phyloP scores from a whole-genome alignment of 495 filamentous ascomycete genomes.

The Echria macrotheca region DNA sequence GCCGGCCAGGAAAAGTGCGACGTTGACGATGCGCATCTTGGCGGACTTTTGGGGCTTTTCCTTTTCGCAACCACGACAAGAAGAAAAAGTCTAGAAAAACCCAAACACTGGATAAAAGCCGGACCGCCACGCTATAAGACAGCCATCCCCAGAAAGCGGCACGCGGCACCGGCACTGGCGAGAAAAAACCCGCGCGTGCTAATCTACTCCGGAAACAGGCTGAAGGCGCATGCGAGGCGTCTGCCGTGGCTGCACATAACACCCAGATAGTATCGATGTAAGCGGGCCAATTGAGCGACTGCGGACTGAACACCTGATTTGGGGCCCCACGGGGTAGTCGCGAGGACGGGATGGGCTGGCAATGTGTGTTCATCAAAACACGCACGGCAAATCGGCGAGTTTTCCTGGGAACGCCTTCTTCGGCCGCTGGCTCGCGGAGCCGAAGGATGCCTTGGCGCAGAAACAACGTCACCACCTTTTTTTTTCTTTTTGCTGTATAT shows the following conservation, averaged over 20 bases:
- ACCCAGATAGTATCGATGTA: neutral
- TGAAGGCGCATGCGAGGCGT: neutral
- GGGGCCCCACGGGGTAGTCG: neutral
- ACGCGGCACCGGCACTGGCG: neutral
- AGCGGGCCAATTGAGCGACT: neutral
- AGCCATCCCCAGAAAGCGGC: neutral
- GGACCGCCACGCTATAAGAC: neutral
- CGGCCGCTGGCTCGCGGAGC: no score
- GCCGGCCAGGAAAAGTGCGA: conserved; percentile 6
- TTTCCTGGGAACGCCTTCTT: neutral
- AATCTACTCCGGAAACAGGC: neutral
- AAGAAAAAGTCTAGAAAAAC: neutral
- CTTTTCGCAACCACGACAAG: neutral
- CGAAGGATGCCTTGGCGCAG: no score
- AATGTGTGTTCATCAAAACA: neutral
- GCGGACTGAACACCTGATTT: neutral
- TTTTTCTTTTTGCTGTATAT: no score
- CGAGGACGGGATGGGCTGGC: neutral
- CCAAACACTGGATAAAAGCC: neutral
- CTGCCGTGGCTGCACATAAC: neutral
- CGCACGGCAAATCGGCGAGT: neutral
- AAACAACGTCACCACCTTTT: no score
- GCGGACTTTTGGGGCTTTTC: neutral
- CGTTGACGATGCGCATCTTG: conserved; percentile 5
- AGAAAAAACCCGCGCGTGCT: neutral